These are phyloP conservation scores for Escovopsis sp. DNA, from an alignment of 2,329 filamentous ascomycete species.

Conservation along the genomic window DNA sequence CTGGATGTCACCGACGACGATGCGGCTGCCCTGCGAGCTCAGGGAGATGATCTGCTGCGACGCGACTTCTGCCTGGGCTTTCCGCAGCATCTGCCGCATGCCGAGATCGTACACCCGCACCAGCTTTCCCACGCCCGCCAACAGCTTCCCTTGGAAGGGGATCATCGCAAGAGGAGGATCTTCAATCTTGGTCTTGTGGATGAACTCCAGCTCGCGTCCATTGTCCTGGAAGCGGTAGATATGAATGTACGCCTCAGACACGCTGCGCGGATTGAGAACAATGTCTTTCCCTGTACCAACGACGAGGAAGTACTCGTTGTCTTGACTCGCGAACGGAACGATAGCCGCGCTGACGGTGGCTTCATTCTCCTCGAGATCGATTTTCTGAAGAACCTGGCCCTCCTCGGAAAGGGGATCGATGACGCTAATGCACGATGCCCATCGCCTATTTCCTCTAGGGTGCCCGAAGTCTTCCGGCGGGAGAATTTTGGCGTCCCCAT, in stretches of 20 bases:
- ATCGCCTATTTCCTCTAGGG: constrained; percentile 66
- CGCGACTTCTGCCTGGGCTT: constrained; percentile 67
- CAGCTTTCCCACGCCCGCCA: constrained; percentile 71
- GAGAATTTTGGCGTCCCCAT: constrained; percentile 55
- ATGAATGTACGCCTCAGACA: constrained; percentile 69
- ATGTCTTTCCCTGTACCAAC: constrained; percentile 92
- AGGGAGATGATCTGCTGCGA: constrained; percentile 76
- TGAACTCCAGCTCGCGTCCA: constrained; percentile 80
- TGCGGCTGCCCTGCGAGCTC: constrained; percentile 78
- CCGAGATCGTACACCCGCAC: constrained; percentile 86
- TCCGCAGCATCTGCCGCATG: constrained; percentile 81
- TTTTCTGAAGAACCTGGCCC: constrained; percentile 50
- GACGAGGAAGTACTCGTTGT: constrained; percentile 79
- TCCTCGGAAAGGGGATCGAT: constrained; percentile 71
- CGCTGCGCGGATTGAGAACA: constrained; percentile 60
- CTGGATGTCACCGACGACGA: constrained; percentile 82
- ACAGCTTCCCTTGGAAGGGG: constrained; percentile 79
- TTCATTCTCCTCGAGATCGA: constrained; percentile 81
- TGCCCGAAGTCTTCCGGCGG: constrained; percentile 80
- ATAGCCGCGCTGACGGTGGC: constrained; percentile 75
- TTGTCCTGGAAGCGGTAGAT: constrained; percentile 81
- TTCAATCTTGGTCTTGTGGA: constrained; percentile 90
- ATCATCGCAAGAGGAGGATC: constrained; percentile 79
- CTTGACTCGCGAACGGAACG: constrained; percentile 75
- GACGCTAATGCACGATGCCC: constrained; percentile 90